Base-by-base conservation (phyloP, 2,329 filamentous ascomycete genomes). In the Xylariaceae sp. region DNA sequence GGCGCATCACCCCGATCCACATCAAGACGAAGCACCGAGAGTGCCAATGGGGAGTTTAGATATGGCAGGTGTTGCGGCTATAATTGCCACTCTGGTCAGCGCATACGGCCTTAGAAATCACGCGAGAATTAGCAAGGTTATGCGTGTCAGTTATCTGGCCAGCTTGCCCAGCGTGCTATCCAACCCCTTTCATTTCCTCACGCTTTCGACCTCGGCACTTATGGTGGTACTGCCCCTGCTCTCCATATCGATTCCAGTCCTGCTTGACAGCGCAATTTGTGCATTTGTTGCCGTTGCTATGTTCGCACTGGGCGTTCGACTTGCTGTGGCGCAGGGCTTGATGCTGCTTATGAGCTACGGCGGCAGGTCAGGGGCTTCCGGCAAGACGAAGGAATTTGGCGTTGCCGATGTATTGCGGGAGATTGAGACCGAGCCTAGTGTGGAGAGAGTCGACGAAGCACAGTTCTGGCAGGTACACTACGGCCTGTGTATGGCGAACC, bases 381-480 rank as follows among this genome's bases (percentile, higher is more conserved):
- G 43, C 24, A 54, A 62, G 26, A 64, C 66, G 37, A 61, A 59
- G 30, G 68, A 73, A 11, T 62, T 64, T 17, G 73, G 79, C 3
- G 81, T 93, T 2, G 74, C 79, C 3, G 81, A 84, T 17, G 83
- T 95, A n/a, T 73, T 96, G 55, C 78, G 79, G 42, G 89, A 95
- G 62, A 90, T 98, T 38, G 84, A 89, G 61, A 76, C 81, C 2
- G 89, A 96, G 55, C 81, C 86, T 2, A 76, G 78, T 41, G 81
- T 97, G 19, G 77, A 78, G 34, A 76, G 77, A 1, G 81, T 98
- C 35, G 88, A 96, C 43, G 90, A 96, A 57, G 91, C 90, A 2
- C 83, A 89, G 60, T 95, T 98, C 64, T 98, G 93, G 93, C 93
- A 98, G 69, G 93, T 96, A 12, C 93, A 98, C 65, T 96, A 97